Conservation (phyloP, 2,329 filamentous ascomycete genomes). For the Aureobasidium vineae region DNA sequence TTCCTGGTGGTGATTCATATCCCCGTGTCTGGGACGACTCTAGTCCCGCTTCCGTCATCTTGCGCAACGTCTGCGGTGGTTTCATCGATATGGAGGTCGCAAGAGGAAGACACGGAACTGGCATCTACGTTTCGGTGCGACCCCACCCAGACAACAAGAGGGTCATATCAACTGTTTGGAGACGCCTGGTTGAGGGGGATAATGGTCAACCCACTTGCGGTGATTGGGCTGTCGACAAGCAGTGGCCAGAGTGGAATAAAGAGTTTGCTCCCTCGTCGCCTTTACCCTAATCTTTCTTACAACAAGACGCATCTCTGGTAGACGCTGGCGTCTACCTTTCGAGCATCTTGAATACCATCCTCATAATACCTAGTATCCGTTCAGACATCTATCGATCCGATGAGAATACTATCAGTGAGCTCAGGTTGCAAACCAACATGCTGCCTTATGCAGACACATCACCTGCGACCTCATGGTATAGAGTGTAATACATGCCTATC, state of each 20-base stretch:
- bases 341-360: not conserved
- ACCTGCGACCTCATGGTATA: not conserved
- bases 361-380: not conserved
- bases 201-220: conserved; percentile 33
- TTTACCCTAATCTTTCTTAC: not conserved
- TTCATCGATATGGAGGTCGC: conserved; percentile 41
- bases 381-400: not conserved
- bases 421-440: not conserved
- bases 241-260: conserved; percentile 35
- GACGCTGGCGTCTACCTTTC: conserved; percentile 13
- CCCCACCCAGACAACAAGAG: conserved; percentile 28
- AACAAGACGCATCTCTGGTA: not conserved
- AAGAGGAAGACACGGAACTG: conserved; percentile 38
- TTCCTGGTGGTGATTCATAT: conserved; percentile 42
- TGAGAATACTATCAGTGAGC: not conserved
- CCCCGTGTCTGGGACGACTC: conserved; percentile 43
- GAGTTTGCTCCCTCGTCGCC: conserved; percentile 27
- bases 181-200: conserved; percentile 34
- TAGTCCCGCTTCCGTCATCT: conserved; percentile 40
- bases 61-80: conserved; percentile 41
- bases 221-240: conserved; percentile 36
- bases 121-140: conserved; percentile 36
- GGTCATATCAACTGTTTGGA: conserved; percentile 36
- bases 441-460: not conserved
- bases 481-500: not conserved